Base-by-base conservation (phyloP, 2,329 filamentous ascomycete genomes). In the Clarireedia sp. region DNA sequence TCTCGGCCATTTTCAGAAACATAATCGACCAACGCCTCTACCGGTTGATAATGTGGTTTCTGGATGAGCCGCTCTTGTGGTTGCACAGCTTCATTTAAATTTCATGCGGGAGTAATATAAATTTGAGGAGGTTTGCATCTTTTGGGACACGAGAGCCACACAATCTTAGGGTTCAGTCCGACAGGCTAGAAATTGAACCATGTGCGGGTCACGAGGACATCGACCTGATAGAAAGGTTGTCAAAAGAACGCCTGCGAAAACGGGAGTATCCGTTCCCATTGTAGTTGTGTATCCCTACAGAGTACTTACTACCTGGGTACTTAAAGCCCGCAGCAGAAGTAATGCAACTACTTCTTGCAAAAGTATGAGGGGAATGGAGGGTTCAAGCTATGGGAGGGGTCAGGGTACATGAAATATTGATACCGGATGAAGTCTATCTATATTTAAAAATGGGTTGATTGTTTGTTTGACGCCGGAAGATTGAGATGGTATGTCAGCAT, bases 121-220 rank as follows among this genome's bases (percentile, higher is more conserved):
- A 46, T 55, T 63, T 59, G 63, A 61, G 55, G 56, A 49, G 56
- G 52, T 62, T 57, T 59, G 54, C 56, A 62, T 62, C 50, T 48
- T 63, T 60, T 62, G 60, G 63, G 60, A 64, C 60, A 64, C 59
- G 61, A 66, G 57, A 37, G 63, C 65, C 55, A 59, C 59, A 66
- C 63, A 21, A 46, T 54, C 55, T 63, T 46, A 60, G 57, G 38
- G 24, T 47, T 50, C 37, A 55, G 52, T 55, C 52, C 52, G 52
- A 51, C 23, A 55, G 47, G 53, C 51, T 36, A 29, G 49, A 57
- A 23, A 23, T 43, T 44, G 29, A 54, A 46, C 57, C 64, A 63
- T 63, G 61, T 62, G 61, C 64, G 57, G 52, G 59, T 66, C 64
- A 64, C 63, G 64, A 65, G 60, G 64, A 61, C 51, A 50, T 37